Evolutionary conservation across 306 rosid species (phyloP), one percentile per base, ranked within the genome.

Genomic region (Leucaena leucocephala): DNA sequence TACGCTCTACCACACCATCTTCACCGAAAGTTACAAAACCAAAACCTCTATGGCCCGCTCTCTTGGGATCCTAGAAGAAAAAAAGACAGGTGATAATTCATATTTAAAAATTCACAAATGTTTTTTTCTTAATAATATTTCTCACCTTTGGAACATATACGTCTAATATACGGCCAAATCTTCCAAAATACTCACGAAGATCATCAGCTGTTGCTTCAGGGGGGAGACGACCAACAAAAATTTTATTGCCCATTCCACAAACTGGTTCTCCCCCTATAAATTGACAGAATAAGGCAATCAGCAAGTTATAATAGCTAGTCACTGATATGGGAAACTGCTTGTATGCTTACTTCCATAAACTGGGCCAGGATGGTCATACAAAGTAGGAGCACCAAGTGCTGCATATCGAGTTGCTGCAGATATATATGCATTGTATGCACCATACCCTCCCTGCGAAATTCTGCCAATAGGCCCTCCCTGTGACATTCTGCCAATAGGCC

Each of bases 401-500:
- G 97, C 99, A 85, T 96, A 96, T 88, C 99, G 87, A 82, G 99
- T 96, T 73, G 99, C 90, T 44, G 96, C 94, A 48, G 98, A 89
- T 73, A 93, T 96, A 86, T 96, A 96, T 11, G 99, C 93, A 86
- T 89, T 90, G 83, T 93, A 96, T 81, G 99, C 99, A 76, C 98
- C 96, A 87, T 96, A 93, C 63, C 98, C 98, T 77, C 95, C 94
- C 71, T 87, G 95, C 35, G 91, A 38, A 85, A 86, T 80, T 90
- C 97, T 88, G 69, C 96, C 85, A 42, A 84, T 45, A 27, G 27
- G 27, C 27, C 8, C 8, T 42, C 8, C 8, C 8, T 42, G 44
- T 4, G 8, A 42, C 44, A 42, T 42, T 89, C 97, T 87, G 67
- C n/a, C n/a, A n/a, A n/a, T n/a, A n/a, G n/a, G n/a, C n/a, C 8